These are phyloP conservation scores for Besnoitia besnoiti DNA, from an alignment of 169 alveolate genomes.

Conservation along the genomic window DNA sequence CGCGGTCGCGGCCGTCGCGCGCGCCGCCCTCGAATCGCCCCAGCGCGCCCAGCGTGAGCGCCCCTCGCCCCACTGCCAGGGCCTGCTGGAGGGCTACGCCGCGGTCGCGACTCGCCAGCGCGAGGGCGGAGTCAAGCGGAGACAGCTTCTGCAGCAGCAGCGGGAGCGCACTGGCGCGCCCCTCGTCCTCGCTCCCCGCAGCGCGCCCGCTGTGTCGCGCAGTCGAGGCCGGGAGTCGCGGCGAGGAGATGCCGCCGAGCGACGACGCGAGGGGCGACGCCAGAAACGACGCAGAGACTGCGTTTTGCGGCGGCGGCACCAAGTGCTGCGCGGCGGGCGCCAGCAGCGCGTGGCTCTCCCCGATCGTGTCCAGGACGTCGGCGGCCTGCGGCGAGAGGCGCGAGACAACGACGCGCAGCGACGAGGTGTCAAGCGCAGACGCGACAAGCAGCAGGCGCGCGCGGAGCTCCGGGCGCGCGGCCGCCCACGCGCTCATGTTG, in stretches of 20 bases:
- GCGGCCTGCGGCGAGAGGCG: neutral
- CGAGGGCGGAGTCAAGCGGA: slow-evolving; percentile 12
- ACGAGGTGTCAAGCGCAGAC: neutral
- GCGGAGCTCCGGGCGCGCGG: neutral
- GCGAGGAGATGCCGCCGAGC: neutral
- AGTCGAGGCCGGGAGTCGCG: neutral
- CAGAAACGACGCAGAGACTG: neutral
- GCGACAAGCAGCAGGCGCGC: neutral
- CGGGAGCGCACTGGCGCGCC: neutral
- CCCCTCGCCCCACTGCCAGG: neutral
- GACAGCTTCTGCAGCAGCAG: neutral
- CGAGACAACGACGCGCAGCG: neutral
- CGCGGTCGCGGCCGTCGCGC: neutral
- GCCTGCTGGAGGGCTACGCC: slow-evolving; percentile 17
- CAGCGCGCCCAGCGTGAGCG: slow-evolving; percentile 1
- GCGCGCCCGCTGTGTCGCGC: neutral
- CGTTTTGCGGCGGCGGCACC: neutral
- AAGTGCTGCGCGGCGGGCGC: too few species aligned
- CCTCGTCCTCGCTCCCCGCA: neutral
- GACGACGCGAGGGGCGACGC: neutral
- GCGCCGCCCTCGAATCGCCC: neutral
- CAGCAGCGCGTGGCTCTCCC: neutral
- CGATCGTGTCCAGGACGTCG: neutral
- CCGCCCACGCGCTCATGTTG: neutral
- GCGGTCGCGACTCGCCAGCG: neutral